Conservation (phyloP, 768 basidiomycete genomes). For the Xanthoconium stramineum region DNA sequence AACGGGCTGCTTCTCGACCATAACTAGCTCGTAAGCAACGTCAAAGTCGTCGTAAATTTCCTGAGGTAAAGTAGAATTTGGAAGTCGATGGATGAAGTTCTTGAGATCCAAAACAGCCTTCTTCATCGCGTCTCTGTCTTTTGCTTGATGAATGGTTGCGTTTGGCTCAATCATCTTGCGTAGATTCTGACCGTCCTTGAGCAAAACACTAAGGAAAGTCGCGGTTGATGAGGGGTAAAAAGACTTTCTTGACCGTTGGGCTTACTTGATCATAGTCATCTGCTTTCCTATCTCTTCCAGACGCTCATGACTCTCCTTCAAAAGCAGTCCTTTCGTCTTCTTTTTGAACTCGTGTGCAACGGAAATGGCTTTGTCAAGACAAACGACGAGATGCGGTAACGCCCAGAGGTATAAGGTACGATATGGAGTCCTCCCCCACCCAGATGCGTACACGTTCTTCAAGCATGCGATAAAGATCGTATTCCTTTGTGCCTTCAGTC, state of each 20-base stretch:
- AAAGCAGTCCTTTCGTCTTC: constrained; percentile 30
- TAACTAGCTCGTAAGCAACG: constrained; percentile 35
- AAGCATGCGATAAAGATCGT: constrained; percentile 30
- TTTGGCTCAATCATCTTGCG: constrained; percentile 32
- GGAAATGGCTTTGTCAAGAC: constrained; percentile 35
- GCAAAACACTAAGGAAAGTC: constrained; percentile 17
- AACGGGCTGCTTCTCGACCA: constrained; percentile 11
- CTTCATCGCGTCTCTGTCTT: constrained; percentile 27
- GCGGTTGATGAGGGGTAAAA: background rate
- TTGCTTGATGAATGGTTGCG: constrained; percentile 27
- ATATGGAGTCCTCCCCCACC: constrained; percentile 33
- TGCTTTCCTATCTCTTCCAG: constrained; percentile 34
- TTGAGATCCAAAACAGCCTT: constrained; percentile 24
- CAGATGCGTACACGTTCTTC: constrained; percentile 22
- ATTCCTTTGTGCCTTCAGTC: constrained; percentile 20
- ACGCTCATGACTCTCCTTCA: constrained; percentile 29
- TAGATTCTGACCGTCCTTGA: constrained; percentile 27
- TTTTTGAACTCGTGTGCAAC: constrained; percentile 29
- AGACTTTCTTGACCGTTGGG: background rate
- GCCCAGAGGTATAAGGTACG: constrained; percentile 34
- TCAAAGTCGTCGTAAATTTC: constrained; percentile 27
- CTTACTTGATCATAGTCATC: constrained; percentile 34
- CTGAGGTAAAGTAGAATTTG: constrained; percentile 3
- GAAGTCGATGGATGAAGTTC: constrained; percentile 27
- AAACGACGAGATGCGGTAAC: constrained; percentile 41